Evolutionary conservation across 768 basidiomycete species (phyloP).

Genomic region (Obba rivulosa): DNA sequence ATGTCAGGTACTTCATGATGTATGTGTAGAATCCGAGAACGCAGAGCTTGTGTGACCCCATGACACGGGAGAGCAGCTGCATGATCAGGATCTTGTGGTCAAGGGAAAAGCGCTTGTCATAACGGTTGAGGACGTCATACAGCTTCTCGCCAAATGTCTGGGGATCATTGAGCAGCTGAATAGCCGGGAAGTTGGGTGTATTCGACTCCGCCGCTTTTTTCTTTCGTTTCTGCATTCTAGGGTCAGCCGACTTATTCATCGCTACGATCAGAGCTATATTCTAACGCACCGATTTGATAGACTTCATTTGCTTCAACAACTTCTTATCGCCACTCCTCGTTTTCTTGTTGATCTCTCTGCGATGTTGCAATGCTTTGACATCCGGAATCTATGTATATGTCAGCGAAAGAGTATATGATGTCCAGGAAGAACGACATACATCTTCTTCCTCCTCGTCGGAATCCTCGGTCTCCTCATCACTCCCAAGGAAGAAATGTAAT

Average conservation of each 20-base stretch:
- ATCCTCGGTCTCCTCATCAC: constrained; percentile 69
- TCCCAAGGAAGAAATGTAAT: constrained; percentile 94
- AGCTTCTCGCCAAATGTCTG: constrained; percentile 95
- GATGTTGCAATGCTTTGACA: constrained; percentile 73
- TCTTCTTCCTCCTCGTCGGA: constrained; percentile 65
- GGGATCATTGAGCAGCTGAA: constrained; percentile 91
- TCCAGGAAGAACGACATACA: neutral
- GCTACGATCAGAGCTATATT: too few relatives aligned
- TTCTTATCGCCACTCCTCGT: constrained; percentile 79
- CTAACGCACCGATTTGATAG: constrained; percentile 61
- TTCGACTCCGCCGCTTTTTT: constrained; percentile 18
- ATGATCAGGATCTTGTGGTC: constrained; percentile 97
- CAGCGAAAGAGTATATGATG: neutral
- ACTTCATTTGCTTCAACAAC: constrained; percentile 64
- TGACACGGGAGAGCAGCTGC: constrained; percentile 92
- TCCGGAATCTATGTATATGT: constrained; percentile 46
- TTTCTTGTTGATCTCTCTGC: constrained; percentile 92
- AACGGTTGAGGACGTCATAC: constrained; percentile 73
- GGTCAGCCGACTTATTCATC: too few relatives aligned
- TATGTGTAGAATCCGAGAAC: constrained; percentile 95
- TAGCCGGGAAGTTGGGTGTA: constrained; percentile 79
- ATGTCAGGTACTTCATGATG: constrained; percentile 87
- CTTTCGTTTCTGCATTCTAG: constrained; percentile 31
- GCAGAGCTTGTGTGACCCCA: constrained; percentile 89
- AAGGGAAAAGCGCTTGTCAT: constrained; percentile 93